A percentile compares a stretch with the other conserved stretches of the same genome.
These are phyloP conservation scores for Scalesia atractyloides DNA, from an alignment of 129 eudicot genomes.

Conservation along the genomic window DNA sequence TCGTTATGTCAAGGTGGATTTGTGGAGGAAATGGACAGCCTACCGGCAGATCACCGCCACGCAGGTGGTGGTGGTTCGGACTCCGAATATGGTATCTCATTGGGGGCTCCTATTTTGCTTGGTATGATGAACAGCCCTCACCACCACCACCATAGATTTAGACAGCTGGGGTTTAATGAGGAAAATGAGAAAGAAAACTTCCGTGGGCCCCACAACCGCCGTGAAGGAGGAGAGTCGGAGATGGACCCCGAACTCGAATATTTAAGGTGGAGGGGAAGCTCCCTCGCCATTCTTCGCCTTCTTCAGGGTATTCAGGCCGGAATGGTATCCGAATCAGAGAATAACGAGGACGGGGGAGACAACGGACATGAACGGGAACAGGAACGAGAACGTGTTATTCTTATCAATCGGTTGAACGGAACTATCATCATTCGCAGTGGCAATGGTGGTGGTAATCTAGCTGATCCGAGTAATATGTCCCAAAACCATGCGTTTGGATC, in stretches of 20 bases:
- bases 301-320: conserved; percentile 62
- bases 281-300: conserved; percentile 66
- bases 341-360: conserved; percentile 16
- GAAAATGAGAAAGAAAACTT: conserved; percentile 32
- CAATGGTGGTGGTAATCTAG: conserved; percentile 31
- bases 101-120: conserved; percentile 81
- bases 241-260: conserved; percentile 53
- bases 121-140: conserved; percentile 67
- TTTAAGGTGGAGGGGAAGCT: conserved; percentile 51
- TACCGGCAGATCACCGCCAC: conserved; percentile 19
- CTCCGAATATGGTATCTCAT: conserved; percentile 59
- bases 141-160: conserved; percentile 46
- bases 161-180: conserved; percentile 39
- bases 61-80: conserved; percentile 31
- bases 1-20: conserved; percentile 69
- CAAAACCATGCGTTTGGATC: conserved; percentile 53
- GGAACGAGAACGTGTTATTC: conserved; percentile 50
- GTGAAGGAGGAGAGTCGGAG: conserved; percentile 28
- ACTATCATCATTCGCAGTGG: conserved; percentile 58
- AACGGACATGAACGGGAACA: conserved; percentile 30
- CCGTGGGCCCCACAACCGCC: background rate
- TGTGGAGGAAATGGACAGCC: conserved; percentile 61
- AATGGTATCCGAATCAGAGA: conserved; percentile 36
- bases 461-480: conserved; percentile 24
- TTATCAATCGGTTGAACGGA: conserved; percentile 66